These are phyloP conservation scores for Trametes villosa DNA, from an alignment of 768 basidiomycete genomes.

Conservation along the genomic window DNA sequence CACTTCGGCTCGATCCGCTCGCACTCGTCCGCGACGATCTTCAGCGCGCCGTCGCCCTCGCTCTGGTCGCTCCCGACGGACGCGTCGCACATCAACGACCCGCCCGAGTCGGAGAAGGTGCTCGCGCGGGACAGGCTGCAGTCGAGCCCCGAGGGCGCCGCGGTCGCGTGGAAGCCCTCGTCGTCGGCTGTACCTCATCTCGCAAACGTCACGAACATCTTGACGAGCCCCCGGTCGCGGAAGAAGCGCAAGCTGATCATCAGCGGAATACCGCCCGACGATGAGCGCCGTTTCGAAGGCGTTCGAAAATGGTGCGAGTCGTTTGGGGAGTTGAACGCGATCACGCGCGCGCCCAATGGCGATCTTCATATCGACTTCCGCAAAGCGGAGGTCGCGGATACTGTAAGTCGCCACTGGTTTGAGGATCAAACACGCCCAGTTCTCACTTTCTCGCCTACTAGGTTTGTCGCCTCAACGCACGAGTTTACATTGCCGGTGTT, in stretches of 20 bases:
- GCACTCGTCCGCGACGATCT: constrained; percentile 41
- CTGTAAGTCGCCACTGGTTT: constrained; percentile 48
- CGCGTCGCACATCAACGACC: constrained; percentile 45
- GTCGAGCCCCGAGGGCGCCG: constrained; percentile 37
- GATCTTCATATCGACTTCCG: constrained; percentile 80
- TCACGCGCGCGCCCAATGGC: constrained; percentile 73
- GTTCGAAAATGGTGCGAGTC: constrained; percentile 80
- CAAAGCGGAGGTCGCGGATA: constrained; percentile 78
- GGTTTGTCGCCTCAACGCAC: constrained; percentile 81
- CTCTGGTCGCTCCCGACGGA: constrained; percentile 45
- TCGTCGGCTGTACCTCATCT: constrained; percentile 17
- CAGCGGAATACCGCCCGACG: constrained; percentile 66
- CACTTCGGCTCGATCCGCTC: constrained; percentile 39
- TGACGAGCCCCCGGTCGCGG: constrained; percentile 50
- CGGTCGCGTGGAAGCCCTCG: constrained; percentile 35
- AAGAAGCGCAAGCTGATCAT: constrained; percentile 59
- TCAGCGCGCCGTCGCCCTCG: constrained; percentile 39
- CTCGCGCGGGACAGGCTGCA: constrained; percentile 35
- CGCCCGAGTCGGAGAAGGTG: constrained; percentile 36
- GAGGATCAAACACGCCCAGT: background rate
- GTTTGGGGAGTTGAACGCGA: constrained; percentile 78
- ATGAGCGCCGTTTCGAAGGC: constrained; percentile 66
- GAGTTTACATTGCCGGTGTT: constrained; percentile 72
- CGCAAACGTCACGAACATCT: constrained; percentile 27
- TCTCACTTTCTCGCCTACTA: constrained; percentile 29